Base-by-base conservation (phyloP, 495 filamentous ascomycete species). In the Podospora sp. region DNA sequence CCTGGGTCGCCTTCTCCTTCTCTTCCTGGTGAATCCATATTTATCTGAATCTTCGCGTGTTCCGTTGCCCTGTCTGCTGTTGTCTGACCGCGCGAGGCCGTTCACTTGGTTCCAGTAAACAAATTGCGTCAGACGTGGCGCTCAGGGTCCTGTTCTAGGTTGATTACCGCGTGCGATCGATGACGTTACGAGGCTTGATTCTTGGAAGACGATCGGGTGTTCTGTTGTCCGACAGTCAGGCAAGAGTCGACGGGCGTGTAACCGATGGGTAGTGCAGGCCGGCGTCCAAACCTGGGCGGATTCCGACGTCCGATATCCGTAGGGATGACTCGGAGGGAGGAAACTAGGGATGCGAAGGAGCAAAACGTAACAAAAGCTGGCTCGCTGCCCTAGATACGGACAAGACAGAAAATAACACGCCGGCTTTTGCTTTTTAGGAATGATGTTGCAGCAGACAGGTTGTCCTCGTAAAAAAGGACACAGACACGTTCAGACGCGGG, bases 1-100 rank as follows among this genome's bases (percentile, higher is more conserved):
- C 73, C 68, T 35, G 22, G 55, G 40, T 7, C 60, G 35, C 60
- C 33, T 51, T 62, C 65, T 25, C 40, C n/a, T 51, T 62, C 65
- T 27, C 40, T 14, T 21, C 40, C 18, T 21, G 27, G 26, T 20
- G 27, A 27, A 51, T 65, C 63, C 63, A 65, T 65, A 18, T 6
- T 65, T 12, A 14, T 58, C n/a, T 59, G 20, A 16, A 11, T 22
- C 4, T 25, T 49, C 21, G 21, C 36, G 29, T n/a, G 59, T 18
- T 49, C n/a, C n/a, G 35, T 25, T 24, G 33, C 27, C 9, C 26
- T 25, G 9, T 60, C 24, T 14, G 40, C 16, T 2, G 40, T 46
- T 36, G 5, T 36, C 33, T 5, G 33, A 36, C 11, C 40, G 4
- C 29, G 3, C 29, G 29, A 33, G 8, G 29, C 29, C 8, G 29